phyloP scores from a whole-genome alignment of 805 yeast genomes.

The Ogataea methanolica region DNA sequence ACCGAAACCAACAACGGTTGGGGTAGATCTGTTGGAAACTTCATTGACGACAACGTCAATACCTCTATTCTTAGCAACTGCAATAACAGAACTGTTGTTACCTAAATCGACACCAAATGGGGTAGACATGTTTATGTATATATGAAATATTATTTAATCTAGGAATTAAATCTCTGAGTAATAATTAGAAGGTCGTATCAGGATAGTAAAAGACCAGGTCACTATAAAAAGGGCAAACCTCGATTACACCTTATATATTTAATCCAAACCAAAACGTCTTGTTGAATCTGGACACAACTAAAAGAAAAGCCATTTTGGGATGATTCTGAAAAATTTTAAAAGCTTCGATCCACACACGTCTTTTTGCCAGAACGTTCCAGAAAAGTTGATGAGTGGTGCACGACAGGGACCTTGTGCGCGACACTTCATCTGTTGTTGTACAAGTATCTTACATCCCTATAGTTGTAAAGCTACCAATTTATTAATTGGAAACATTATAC shows the following conservation, averaged over 20 bases:
- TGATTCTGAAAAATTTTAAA: no score
- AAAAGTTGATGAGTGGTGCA: not conserved
- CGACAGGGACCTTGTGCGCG: not conserved
- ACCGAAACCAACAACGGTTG: conserved; percentile 86
- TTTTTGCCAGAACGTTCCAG: not conserved
- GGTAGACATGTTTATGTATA: conserved; percentile 56
- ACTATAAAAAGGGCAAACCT: not conserved
- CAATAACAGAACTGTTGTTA: conserved; percentile 88
- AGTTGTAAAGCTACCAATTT: not conserved
- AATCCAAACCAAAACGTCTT: no score
- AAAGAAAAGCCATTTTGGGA: no score
- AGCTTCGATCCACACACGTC: no score
- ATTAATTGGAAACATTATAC: no score
- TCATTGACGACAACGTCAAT: conserved; percentile 97
- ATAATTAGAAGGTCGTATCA: not conserved
- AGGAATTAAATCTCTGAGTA: not conserved
- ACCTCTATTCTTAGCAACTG: conserved; percentile 97
- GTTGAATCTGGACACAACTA: no score
- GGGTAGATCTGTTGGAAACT: conserved; percentile 96
- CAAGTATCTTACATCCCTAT: not conserved
- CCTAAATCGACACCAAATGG: conserved; percentile 99
- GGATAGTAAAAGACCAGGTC: conserved; percentile 2
- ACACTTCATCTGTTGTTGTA: not conserved
- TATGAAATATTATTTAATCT: not conserved
- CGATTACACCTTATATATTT: no score